Conservation (phyloP, 805 yeast species). For the Tetrapisispora arboricola region DNA sequence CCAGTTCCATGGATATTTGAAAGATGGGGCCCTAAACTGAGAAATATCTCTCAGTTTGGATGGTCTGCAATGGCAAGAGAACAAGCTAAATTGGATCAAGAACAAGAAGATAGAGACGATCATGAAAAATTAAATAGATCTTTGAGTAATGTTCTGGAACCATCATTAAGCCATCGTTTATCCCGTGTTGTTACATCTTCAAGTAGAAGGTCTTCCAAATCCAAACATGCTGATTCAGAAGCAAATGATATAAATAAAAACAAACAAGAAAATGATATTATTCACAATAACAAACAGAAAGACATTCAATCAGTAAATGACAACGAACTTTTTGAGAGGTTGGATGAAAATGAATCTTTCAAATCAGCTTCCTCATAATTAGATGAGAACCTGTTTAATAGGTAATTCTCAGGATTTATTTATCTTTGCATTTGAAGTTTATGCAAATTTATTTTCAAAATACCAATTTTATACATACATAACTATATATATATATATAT, state of each 20-base stretch:
- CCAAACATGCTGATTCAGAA: neutral
- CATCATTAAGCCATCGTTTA: neutral
- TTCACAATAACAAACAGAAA: neutral
- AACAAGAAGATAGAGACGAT: slow-evolving; percentile 29
- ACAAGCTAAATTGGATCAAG: slow-evolving; percentile 13
- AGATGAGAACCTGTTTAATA: too few relatives aligned
- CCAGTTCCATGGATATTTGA: slow-evolving; percentile 69
- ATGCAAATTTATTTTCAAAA: too few relatives aligned
- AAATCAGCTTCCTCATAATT: neutral
- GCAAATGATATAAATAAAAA: neutral
- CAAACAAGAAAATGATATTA: neutral
- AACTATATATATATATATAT: neutral
- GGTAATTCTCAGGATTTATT: too few relatives aligned
- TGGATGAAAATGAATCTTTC: neutral
- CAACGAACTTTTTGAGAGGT: neutral
- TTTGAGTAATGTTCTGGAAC: neutral
- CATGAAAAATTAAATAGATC: slow-evolving; percentile 1
- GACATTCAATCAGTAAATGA: neutral
- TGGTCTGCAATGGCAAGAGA: slow-evolving; percentile 42
- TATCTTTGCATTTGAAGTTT: neutral
- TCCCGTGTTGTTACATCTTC: neutral
- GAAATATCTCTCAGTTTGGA: slow-evolving; percentile 50
- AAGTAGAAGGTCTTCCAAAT: neutral
- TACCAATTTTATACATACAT: too few relatives aligned
- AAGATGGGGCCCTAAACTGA: slow-evolving; percentile 45